Base-by-base conservation (phyloP, 2,329 filamentous ascomycete genomes). In the Claviceps arundinis region DNA sequence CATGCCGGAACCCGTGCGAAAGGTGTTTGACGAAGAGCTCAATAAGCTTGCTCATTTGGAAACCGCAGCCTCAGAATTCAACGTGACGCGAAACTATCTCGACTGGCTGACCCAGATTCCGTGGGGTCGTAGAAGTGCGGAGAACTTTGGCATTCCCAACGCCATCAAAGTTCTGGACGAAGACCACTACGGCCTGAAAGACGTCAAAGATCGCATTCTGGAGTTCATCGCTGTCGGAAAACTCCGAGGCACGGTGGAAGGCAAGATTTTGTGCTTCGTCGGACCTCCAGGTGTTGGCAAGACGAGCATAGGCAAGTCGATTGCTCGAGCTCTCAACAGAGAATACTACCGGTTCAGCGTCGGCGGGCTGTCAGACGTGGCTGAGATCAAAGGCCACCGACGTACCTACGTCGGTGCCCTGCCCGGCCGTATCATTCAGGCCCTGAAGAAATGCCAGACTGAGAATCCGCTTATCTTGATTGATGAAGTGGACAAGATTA, bases 321-420 rank as follows among this genome's bases (percentile, higher is more conserved):
- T 98, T 61, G 93, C 93, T 16, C 81, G 91, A 52, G 94, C 93
- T 30, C 73, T 98, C 53, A 96, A 96, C 70, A 79, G 94, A 54
- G 85, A 98, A 64, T 98, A 98, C 73, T 98, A 98, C 73, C 82
- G 93, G 59, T 98, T 98, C 76, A 96, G 90, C 63, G 93, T 98
- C 8, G 93, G 93, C 64, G 93, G 93, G 60, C 77, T 98, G 58
- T 95, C 91, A 4, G 93, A 98, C 69, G 94, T 98, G 57, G 93
- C 93, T 17, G 93, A 98, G 67, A 97, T 98, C 75, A 98, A 98
- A 73, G 93, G 93, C 49, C 93, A 98, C 67, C 80, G 93, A 61
- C 81, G 93, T 61, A 98, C 93, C 2, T 98, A 98, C 60, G 93
- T 98, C 50, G 93, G 94, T 56, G 93, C 93, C 26, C 73, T 98